Evolutionary conservation across 345 rosid genomes (phyloP), one percentile per base, ranked within the genome.

Genomic region (Eucalyptus pumila): DNA sequence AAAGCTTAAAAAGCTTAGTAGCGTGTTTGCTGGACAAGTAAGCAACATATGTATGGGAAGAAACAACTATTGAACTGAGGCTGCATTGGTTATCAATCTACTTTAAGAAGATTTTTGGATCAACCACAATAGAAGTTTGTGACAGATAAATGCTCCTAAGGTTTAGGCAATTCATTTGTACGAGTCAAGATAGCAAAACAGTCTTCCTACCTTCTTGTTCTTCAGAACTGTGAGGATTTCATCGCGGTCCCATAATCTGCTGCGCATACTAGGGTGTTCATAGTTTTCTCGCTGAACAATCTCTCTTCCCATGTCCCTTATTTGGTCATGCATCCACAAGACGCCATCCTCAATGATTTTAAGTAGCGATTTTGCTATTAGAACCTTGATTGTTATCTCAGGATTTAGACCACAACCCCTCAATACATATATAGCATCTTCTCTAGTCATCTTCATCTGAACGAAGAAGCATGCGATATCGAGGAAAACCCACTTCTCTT

Each of bases 261-360:
- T 97, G 10, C 93, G 92, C 92, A 86, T 90, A 80, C 94, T 89
- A 51, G 94, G 94, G 89, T 91, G 90, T 2, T 4, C 42, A 13
- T 30, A 51, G 60, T 6, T 87, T 87, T 92, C 95, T 30, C 27
- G 65, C 17, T 24, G 90, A 85, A 90, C 96, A 37, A 97, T 93
- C 87, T 95, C 92, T 88, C 94, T 93, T 87, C 95, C 99, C 99
- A 97, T 97, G 88, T 97, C 98, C 86, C 92, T 92, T 47, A 97
- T 91, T 87, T 93, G 97, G 93, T 97, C 98, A 89, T 97, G 99
- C 95, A 95, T 94, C 96, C 96, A 93, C 45, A 97, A 86, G 50
- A 80, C 87, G 50, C 81, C 19, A 19, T 89, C 87, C 54, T 51
- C 86, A 11, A 51, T 8, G 34, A 95, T 86, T 90, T 93, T 96